phyloP scores from a whole-genome alignment of 306 rosid genomes.

The Cicer yamashitae region DNA sequence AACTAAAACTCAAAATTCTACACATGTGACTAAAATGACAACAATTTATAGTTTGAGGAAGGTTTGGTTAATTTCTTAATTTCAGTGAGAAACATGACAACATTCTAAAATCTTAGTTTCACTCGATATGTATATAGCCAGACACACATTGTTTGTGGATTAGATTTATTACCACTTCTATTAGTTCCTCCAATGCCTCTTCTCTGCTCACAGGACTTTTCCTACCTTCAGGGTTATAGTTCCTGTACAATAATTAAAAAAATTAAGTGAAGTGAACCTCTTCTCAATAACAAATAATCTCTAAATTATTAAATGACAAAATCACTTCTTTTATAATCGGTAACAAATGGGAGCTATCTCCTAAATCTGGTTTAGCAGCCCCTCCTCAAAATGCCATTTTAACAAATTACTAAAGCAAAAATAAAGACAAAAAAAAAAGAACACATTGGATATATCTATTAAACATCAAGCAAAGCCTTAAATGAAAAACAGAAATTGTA shows the following conservation, averaged over 20 bases:
- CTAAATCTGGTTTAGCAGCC: slow-evolving; percentile 9
- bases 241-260: slow-evolving; percentile 53
- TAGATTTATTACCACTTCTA: slow-evolving; percentile 74
- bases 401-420: not conserved
- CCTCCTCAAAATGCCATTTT: slow-evolving; percentile 7
- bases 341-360: not conserved
- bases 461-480: not conserved
- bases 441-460: too few species aligned
- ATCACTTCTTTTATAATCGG: too few species aligned
- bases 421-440: not conserved
- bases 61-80: not conserved
- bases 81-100: not conserved
- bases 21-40: not conserved
- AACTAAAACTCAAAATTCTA: not conserved
- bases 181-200: slow-evolving; percentile 83
- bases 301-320: too few species aligned
- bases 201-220: slow-evolving; percentile 78
- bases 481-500: not conserved
- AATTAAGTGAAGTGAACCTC: not conserved
- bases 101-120: not conserved
- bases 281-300: too few species aligned
- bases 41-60: not conserved
- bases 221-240: slow-evolving; percentile 73
- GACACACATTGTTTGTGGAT: too few species aligned
- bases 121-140: not conserved